A percentile compares a stretch with the other conserved stretches of the same genome.
Evolutionary conservation across 1,139 yeast species (phyloP).

Genomic region (Sugiyamaella xylanicola): DNA sequence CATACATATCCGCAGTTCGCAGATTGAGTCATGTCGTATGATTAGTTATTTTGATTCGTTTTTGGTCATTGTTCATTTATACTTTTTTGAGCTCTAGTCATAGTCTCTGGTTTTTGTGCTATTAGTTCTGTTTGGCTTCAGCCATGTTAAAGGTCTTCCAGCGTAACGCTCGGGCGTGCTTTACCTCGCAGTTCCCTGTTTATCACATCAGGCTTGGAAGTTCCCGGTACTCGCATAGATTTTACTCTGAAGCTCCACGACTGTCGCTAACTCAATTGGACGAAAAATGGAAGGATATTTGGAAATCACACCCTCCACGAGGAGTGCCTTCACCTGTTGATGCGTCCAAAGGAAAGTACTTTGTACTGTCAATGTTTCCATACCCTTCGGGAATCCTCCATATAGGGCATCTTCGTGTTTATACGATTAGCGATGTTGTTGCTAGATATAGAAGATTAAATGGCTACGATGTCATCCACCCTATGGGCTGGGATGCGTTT

Average conservation of each 20-base stretch:
- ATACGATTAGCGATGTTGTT: conserved; percentile 83
- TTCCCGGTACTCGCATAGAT: too few species aligned
- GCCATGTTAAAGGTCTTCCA: too few species aligned
- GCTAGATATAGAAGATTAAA: conserved; percentile 75
- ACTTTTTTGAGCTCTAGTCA: background rate
- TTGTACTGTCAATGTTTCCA: conserved; percentile 87
- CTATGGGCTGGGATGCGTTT: conserved; percentile 99
- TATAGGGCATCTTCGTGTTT: conserved; percentile 91
- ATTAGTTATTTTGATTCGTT: too few species aligned
- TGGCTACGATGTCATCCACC: conserved; percentile 82
- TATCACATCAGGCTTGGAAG: too few species aligned
- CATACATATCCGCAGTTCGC: too few species aligned
- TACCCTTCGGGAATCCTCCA: conserved; percentile 93
- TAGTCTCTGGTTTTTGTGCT: too few species aligned
- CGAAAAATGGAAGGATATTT: conserved; percentile 39
- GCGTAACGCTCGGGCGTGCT: too few species aligned
- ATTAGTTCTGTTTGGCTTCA: background rate
- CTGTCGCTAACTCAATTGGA: conserved; percentile 27
- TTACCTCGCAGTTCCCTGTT: too few species aligned
- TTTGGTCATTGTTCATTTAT: background rate
- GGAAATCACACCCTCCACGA: conserved; percentile 36
- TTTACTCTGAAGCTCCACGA: background rate
- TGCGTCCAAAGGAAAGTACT: conserved; percentile 50
- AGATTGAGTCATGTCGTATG: too few species aligned
- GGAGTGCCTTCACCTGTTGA: conserved; percentile 18